Evolutionary conservation across 2,329 filamentous ascomycete species (phyloP).

Genomic region (Pseudopithomyces maydicus): DNA sequence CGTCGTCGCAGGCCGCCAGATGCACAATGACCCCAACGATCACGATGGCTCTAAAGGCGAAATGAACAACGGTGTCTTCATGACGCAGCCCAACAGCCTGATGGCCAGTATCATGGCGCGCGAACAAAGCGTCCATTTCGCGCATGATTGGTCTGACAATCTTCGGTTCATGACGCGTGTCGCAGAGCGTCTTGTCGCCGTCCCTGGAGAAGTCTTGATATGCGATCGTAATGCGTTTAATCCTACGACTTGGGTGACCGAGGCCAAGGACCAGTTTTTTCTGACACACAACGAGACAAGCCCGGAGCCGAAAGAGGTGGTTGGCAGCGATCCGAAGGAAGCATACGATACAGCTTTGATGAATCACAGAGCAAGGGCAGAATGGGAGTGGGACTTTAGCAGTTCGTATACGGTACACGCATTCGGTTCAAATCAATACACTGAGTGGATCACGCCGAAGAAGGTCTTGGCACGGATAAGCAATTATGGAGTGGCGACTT

Average conservation of each 20-base stretch:
- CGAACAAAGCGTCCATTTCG: slow-evolving; percentile 22
- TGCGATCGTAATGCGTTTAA: slow-evolving; percentile 21
- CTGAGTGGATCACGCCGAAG: slow-evolving; percentile 16
- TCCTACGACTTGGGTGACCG: slow-evolving; percentile 18
- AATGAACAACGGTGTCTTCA: slow-evolving; percentile 25
- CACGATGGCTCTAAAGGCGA: slow-evolving; percentile 29
- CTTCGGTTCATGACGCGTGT: slow-evolving; percentile 17
- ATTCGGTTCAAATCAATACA: slow-evolving; percentile 9
- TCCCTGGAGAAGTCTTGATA: slow-evolving; percentile 22
- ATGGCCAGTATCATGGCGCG: slow-evolving; percentile 22
- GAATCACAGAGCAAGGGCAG: slow-evolving; percentile 10
- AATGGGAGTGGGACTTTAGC: slow-evolving; percentile 25
- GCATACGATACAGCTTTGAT: slow-evolving; percentile 14
- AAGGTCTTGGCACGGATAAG: slow-evolving; percentile 18
- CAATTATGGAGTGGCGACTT: slow-evolving; percentile 25
- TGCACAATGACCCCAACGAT: slow-evolving; percentile 15
- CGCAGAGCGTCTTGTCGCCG: slow-evolving; percentile 12
- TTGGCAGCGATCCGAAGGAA: slow-evolving; percentile 13
- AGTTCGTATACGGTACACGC: slow-evolving; percentile 24
- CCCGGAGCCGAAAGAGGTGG: slow-evolving; percentile 1
- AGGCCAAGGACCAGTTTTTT: slow-evolving; percentile 16
- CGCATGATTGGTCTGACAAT: slow-evolving; percentile 20
- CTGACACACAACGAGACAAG: slow-evolving; percentile 6
- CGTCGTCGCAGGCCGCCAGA: slow-evolving; percentile 22
- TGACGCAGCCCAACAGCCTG: slow-evolving; percentile 20